Percentiles rank a stretch among this genome's conserved stretches.
phyloP scores from a whole-genome alignment of 2,329 filamentous ascomycete genomes.

The Fusarium tanahbumbuense region DNA sequence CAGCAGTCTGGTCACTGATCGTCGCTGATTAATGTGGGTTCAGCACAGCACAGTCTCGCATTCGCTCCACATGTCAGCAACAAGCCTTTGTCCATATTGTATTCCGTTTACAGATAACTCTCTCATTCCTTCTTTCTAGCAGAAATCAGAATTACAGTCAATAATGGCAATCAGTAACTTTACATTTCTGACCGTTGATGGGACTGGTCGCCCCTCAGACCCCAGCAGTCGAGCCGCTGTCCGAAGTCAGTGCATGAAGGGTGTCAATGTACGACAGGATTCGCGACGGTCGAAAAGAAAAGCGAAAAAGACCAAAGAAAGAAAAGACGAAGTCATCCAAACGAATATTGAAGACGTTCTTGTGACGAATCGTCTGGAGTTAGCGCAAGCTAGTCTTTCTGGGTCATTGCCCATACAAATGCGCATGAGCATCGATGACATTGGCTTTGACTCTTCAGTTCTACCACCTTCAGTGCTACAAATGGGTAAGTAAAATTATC shows the following conservation, averaged over 20 bases:
- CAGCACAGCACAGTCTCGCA: background rate
- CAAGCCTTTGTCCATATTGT: background rate
- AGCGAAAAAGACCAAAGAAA: background rate
- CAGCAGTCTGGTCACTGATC: background rate
- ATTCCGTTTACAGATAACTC: background rate
- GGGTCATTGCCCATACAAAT: background rate
- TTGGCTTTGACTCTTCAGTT: background rate
- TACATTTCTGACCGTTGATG: background rate
- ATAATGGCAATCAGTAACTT: background rate
- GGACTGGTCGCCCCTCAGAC: background rate
- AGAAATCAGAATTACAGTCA: no score
- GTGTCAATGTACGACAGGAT: conserved; percentile 5
- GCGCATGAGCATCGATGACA: background rate
- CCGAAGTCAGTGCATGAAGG: conserved; percentile 10
- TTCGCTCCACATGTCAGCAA: background rate
- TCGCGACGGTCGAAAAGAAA: conserved; percentile 9
- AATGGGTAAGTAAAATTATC: no score
- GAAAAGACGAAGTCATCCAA: accelerated
- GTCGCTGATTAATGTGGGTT: background rate
- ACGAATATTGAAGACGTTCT: accelerated
- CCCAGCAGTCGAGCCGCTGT: conserved; percentile 1
- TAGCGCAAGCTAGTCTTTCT: no score
- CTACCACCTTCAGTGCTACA: background rate
- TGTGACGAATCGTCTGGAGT: background rate
- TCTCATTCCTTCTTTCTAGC: background rate